Evolutionary conservation across 1,284 basidiomycete species (phyloP), one percentile per base, ranked within the genome.

Genomic region (Pisolithus thermaeus): DNA sequence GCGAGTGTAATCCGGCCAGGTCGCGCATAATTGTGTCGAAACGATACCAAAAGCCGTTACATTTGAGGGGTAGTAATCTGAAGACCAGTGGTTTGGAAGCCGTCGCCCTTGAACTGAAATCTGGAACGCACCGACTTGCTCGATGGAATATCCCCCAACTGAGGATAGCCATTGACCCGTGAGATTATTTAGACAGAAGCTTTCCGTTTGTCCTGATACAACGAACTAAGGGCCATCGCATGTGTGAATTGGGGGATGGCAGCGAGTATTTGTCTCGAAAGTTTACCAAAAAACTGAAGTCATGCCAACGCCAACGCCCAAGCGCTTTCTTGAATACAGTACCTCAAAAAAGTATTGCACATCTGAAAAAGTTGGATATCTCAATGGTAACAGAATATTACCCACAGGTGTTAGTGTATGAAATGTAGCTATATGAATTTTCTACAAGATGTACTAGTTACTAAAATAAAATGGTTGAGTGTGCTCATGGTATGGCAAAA

Each of bases 161-260:
- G 79, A 74, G 58, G 82, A 81, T 49, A 87, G 73, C 81, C 83
- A 88, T 60, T 87, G 84, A 8, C 84, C 83, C 84, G 87, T 87
- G 36, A 87, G 66, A 63, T 84, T 84, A 61, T 87, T 89, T 32
- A 81, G 81, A 6, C 84, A 83, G 41, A 87, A 81, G 53, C 76
- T 78, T 60, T 88, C 87, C 1, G 81, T 79, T 66, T 88, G 84
- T 3, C 81, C 83, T 2, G 80, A 82, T 48, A 84, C 72, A 4
- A 78, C 78, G 55, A 84, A 83, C 79, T 83, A 44, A 3, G 5
- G 28, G 53, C 36, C 16, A 23, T 47, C 20, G 11, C 12, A 44
- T 27, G 32, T 40, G 25, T 1, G 20, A 48, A 22, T 40, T 3
- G 37, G 39, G 27, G 35, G 8, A 38, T 2, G 37, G 25, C 37